These are phyloP conservation scores for Fusarium sp. DNA, from an alignment of 2,329 filamentous ascomycete species.

Conservation along the genomic window DNA sequence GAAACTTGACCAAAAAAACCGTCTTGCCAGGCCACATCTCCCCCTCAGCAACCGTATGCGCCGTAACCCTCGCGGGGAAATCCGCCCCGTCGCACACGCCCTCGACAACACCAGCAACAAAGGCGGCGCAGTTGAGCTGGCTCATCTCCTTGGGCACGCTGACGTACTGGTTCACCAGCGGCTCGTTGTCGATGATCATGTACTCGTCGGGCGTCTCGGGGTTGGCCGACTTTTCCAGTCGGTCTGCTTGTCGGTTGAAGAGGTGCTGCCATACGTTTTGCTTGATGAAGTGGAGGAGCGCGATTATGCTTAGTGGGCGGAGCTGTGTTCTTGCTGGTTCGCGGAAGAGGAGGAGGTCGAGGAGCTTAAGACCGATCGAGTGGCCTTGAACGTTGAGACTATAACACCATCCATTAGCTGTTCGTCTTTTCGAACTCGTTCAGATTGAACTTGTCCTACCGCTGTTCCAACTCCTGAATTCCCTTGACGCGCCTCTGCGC, in stretches of 20 bases:
- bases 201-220: conserved; percentile 90
- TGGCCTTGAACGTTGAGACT: conserved; percentile 93
- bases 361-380: conserved; percentile 89
- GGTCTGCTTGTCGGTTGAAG: conserved; percentile 88
- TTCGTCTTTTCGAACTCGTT: background rate
- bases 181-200: conserved; percentile 99
- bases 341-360: conserved; percentile 92
- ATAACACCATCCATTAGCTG: background rate
- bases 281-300: conserved; percentile 94
- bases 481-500: conserved; percentile 89
- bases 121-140: conserved; percentile 95
- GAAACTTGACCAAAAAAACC: conserved; percentile 93
- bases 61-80: conserved; percentile 87
- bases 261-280: conserved; percentile 91
- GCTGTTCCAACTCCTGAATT: conserved; percentile 91
- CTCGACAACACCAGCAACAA: conserved; percentile 93
- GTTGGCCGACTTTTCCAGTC: conserved; percentile 85
- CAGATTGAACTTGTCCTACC: conserved; percentile 59
- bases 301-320: conserved; percentile 85
- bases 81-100: conserved; percentile 93
- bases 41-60: conserved; percentile 76
- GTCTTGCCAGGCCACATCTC: conserved; percentile 97
- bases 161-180: conserved; percentile 92
- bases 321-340: conserved; percentile 73
- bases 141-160: conserved; percentile 94